A percentile compares a stretch with the other conserved stretches of the same genome.
These are phyloP conservation scores for Nicotiana attenuata DNA, from an alignment of 257 asterid species.

Conservation along the genomic window DNA sequence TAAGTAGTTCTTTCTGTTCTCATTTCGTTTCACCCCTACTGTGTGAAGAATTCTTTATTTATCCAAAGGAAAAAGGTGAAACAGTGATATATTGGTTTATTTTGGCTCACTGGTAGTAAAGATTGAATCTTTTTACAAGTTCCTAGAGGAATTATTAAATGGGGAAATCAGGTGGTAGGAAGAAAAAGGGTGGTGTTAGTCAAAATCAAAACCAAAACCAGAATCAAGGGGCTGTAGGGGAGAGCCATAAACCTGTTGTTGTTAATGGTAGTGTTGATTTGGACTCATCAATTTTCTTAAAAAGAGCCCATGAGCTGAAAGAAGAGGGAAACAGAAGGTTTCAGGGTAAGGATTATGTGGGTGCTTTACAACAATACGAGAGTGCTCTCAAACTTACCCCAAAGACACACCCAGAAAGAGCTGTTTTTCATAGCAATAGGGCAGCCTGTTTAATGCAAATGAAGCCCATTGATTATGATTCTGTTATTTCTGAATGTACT, in stretches of 20 bases:
- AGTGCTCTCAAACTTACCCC: constrained; percentile 77
- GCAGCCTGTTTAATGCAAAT: constrained; percentile 98
- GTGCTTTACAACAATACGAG: constrained; percentile 77
- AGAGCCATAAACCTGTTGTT: constrained; percentile 35
- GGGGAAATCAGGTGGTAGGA: constrained; percentile 96
- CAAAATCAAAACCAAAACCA: constrained; percentile 19
- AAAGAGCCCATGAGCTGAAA: constrained; percentile 84
- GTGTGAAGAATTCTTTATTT: constrained; percentile 4
- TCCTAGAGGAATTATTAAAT: constrained; percentile 23
- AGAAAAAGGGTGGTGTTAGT: constrained; percentile 56
- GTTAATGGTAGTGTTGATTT: constrained; percentile 57
- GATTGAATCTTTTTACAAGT: not conserved
- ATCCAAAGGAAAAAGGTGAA: not conserved
- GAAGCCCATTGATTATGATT: constrained; percentile 84
- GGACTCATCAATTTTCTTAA: constrained; percentile 56
- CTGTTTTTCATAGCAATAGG: constrained; percentile 86
- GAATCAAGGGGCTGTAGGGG: constrained; percentile 34
- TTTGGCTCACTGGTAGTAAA: not conserved
- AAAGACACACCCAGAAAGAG: constrained; percentile 75
- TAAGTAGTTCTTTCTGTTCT: constrained; percentile 26
- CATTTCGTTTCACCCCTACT: not conserved
- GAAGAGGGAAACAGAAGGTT: constrained; percentile 90
- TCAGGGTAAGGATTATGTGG: constrained; percentile 71
- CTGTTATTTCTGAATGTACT: constrained; percentile 75
- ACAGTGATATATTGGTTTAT: not conserved